A percentile compares a stretch with the other conserved stretches of the same genome.
Evolutionary conservation across 2,329 filamentous ascomycete genomes (phyloP).

Genomic region (Penicillium paneum): DNA sequence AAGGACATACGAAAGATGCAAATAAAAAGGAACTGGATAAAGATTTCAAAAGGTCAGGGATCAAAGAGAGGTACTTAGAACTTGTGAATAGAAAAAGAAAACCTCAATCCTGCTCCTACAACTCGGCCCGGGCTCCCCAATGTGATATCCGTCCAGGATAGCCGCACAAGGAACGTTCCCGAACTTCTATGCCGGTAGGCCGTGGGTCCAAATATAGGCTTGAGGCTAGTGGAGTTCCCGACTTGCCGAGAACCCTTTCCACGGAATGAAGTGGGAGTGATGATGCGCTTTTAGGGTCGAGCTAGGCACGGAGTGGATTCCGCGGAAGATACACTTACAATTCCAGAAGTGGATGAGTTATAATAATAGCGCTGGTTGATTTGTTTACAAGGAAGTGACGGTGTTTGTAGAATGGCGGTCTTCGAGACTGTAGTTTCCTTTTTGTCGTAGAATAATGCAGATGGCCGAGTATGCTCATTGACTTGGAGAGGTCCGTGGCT

Average conservation of each 20-base stretch:
- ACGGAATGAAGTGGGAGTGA: conserved; percentile 2
- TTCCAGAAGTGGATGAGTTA: not conserved
- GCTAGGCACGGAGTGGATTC: not conserved
- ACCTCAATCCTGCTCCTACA: not conserved
- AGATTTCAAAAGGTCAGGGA: not conserved
- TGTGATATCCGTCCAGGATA: not conserved
- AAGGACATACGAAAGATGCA: not conserved
- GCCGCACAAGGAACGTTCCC: conserved; percentile 2
- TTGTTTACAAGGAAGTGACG: not conserved
- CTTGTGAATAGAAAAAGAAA: not conserved
- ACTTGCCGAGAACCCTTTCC: conserved; percentile 15
- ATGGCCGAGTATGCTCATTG: not conserved
- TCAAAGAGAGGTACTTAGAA: not conserved
- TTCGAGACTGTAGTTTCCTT: not conserved
- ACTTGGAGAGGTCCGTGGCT: conserved; percentile 7
- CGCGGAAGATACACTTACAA: not conserved
- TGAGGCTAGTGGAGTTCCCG: not conserved
- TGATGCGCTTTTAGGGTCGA: not conserved
- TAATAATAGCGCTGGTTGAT: no score
- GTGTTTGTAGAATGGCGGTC: not conserved
- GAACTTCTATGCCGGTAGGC: conserved; percentile 11
- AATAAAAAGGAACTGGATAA: not conserved
- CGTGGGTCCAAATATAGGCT: not conserved
- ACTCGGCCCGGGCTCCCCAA: not conserved
- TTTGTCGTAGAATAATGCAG: not conserved